Conservation (phyloP, 1,284 basidiomycete genomes). For the Cryptococcus deneoformans region DNA sequence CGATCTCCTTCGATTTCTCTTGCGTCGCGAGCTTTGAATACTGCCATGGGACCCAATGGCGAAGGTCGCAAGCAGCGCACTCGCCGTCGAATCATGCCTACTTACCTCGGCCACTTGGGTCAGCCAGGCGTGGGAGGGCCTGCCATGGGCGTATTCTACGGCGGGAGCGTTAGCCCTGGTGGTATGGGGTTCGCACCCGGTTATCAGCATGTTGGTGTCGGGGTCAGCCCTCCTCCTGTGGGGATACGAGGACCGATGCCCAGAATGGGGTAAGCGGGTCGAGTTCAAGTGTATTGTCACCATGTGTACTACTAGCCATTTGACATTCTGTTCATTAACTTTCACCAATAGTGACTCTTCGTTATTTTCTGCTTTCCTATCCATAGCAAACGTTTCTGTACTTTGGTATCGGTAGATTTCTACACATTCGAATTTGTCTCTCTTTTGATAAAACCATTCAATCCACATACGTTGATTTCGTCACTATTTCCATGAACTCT, state of each 20-base stretch:
- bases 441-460: neutral
- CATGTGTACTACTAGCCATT: neutral
- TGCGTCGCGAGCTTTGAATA: constrained; percentile 39
- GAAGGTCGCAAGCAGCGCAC: constrained; percentile 33
- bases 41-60: constrained; percentile 33
- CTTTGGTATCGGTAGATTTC: neutral
- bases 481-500: neutral
- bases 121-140: constrained; percentile 44
- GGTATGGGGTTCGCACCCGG: neutral
- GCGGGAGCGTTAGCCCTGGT: constrained; percentile 5
- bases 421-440: constrained; percentile 1
- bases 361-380: neutral
- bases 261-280: constrained; percentile 8
- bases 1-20: constrained; percentile 44
- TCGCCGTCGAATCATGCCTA: constrained; percentile 45
- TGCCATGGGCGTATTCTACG: constrained; percentile 34
- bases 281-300: neutral
- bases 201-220: constrained; percentile 7
- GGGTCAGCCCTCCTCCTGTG: constrained; percentile 7
- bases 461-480: neutral
- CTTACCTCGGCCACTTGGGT: constrained; percentile 41
- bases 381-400: neutral
- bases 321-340: neutral
- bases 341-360: neutral
- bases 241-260: constrained; percentile 12